Evolutionary conservation across 257 asterid genomes (phyloP), one percentile per base, ranked within the genome.

Genomic region (Leonotis leonurus): DNA sequence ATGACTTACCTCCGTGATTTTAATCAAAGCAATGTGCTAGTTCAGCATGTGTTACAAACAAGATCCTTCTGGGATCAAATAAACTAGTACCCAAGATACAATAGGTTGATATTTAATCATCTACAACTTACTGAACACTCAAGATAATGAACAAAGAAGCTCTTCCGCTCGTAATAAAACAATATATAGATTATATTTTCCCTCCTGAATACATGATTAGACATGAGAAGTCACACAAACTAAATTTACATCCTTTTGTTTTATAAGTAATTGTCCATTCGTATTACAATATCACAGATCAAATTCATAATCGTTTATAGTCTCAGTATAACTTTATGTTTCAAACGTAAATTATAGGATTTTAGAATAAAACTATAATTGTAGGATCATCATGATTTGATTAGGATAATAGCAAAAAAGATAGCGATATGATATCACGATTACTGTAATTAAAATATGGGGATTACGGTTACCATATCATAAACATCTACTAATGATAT

Each of bases 241-340:
- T 49, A 30, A 50, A 13, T 12, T 9, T 27, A 13, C 17, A 14
- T 17, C 56, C 56, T 62, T 60, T 20, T 8, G 16, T 36, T 16
- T 51, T 20, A 21, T 10, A 24, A 21, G 43, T 30, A 22, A 56
- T 29, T 20, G 13, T 37, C 27, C 8, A 21, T 45, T 18, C 52
- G 21, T 43, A 36, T 36, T 16, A n/a, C 17, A 56, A 40, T n/a
- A 44, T 17, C 30, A 24, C 3, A 53, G 33, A 65, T 21, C 59
- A 50, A 14, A 55, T 6, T 33, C 40, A 33, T 60, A 70, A 52
- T 16, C 14, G 32, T 33, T 65, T 37, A 39, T 26, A 75, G 61
- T 64, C 22, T 45, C 24, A 61, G 40, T 53, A 60, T 14, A 37
- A 51, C 32, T 43, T 20, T 16, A 1, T 54, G 39, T 46, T 41